A percentile compares a stretch with the other conserved stretches of the same genome.
phyloP scores from a whole-genome alignment of 495 filamentous ascomycete species.

The Echria macrotheca region DNA sequence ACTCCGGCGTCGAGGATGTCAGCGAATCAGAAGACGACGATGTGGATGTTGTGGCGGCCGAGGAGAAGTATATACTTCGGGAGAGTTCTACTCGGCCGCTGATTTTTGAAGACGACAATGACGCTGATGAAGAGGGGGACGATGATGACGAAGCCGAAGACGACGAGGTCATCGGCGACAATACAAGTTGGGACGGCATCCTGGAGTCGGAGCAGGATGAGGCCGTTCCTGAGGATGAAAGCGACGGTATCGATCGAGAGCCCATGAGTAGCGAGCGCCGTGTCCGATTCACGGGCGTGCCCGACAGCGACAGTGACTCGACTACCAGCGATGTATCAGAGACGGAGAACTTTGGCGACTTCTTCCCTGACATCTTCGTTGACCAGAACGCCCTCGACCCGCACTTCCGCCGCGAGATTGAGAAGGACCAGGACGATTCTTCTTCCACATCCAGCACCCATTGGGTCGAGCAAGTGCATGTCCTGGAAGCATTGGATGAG shows the following conservation, averaged over 20 bases:
- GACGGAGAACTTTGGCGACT: slow-evolving; percentile 40
- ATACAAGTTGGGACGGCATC: slow-evolving; percentile 55
- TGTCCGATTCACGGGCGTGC: slow-evolving; percentile 47
- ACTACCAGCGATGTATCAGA: slow-evolving; percentile 42
- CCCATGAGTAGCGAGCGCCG: too few relatives aligned
- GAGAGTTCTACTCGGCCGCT: slow-evolving; percentile 38
- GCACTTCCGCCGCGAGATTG: slow-evolving; percentile 62
- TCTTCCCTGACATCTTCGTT: slow-evolving; percentile 67
- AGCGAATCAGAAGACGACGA: slow-evolving; percentile 69
- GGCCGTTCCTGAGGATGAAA: slow-evolving; percentile 44
- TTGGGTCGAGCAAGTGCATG: slow-evolving; percentile 28
- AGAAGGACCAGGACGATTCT: slow-evolving; percentile 44
- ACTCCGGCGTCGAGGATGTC: slow-evolving; percentile 70
- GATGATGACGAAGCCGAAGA: slow-evolving; percentile 37
- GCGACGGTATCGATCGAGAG: slow-evolving; percentile 40
- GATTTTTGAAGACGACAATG: slow-evolving; percentile 26
- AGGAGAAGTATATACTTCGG: slow-evolving; percentile 61
- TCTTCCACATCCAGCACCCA: slow-evolving; percentile 41
- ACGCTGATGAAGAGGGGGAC: slow-evolving; percentile 28
- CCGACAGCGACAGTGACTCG: slow-evolving; percentile 41
- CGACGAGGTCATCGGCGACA: slow-evolving; percentile 34
- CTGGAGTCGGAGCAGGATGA: slow-evolving; percentile 44
- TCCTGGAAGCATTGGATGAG: too few relatives aligned
- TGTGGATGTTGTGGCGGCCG: slow-evolving; percentile 61
- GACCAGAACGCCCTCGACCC: slow-evolving; percentile 66